Evolutionary conservation across 192 early-diverging fungal species (phyloP).

Genomic region (Entrophospora sp.): DNA sequence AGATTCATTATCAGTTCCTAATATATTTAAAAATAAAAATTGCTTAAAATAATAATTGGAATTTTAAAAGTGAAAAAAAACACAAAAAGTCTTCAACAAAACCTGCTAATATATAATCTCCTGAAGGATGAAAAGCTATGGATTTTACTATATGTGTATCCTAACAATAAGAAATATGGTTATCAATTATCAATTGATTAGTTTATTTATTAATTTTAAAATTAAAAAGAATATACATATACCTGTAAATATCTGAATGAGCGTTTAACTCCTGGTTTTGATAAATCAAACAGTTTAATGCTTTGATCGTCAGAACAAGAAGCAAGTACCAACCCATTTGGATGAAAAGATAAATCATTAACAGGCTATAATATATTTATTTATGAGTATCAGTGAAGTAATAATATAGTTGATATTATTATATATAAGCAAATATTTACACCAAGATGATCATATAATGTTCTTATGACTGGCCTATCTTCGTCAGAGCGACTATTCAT

Average conservation of each 20-base stretch:
- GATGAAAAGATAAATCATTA: conserved; percentile 84
- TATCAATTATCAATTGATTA: not conserved
- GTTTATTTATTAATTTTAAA: not conserved
- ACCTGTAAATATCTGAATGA: conserved; percentile 77
- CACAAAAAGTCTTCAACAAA: not conserved
- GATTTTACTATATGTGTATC: conserved; percentile 72
- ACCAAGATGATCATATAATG: conserved; percentile 79
- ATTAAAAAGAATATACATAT: not conserved
- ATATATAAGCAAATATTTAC: conserved; percentile 22
- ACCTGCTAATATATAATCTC: conserved; percentile 74
- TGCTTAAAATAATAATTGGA: not conserved
- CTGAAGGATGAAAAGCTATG: conserved; percentile 88
- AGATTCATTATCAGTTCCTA: conserved; percentile 65
- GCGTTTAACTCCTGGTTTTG: conserved; percentile 68
- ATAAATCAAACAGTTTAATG: conserved; percentile 87
- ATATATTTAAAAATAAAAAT: not conserved
- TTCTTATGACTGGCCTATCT: conserved; percentile 83
- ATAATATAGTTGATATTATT: not conserved
- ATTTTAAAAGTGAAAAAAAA: not conserved
- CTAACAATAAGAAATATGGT: conserved; percentile 17
- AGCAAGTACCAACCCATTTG: conserved; percentile 84
- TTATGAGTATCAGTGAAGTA: not conserved
- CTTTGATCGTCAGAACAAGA: conserved; percentile 76
- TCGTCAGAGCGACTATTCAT: conserved; percentile 62
- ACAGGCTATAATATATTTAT: conserved; percentile 44